These are phyloP conservation scores for Selaginella moellendorffii DNA, from an alignment of 75 land plant species.

Conservation along the genomic window DNA sequence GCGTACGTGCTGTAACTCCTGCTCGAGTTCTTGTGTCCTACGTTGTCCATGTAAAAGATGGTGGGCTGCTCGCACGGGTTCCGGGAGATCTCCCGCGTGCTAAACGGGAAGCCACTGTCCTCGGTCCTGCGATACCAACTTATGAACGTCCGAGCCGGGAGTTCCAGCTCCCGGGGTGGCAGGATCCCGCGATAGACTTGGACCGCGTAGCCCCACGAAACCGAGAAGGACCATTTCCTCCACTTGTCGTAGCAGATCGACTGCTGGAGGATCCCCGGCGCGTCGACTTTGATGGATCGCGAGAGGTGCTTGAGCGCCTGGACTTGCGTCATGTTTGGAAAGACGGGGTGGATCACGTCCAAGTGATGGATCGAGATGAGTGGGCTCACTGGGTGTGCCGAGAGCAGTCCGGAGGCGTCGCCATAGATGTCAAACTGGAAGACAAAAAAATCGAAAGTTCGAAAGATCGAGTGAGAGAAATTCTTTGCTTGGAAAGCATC, in stretches of 20 bases:
- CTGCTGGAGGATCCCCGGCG: constrained; percentile 52
- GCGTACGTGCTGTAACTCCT: not conserved
- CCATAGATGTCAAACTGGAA: constrained; percentile 52
- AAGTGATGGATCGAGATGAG: constrained; percentile 67
- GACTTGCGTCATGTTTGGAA: constrained; percentile 36
- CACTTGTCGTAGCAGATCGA: constrained; percentile 47
- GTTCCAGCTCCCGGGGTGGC: constrained; percentile 31
- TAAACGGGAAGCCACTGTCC: constrained; percentile 45
- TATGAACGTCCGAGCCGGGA: constrained; percentile 43
- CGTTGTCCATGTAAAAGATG: constrained; percentile 41
- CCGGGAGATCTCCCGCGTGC: constrained; percentile 40
- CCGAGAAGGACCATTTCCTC: constrained; percentile 37
- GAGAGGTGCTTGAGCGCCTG: constrained; percentile 38
- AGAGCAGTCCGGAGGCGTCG: constrained; percentile 48
- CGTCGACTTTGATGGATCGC: constrained; percentile 34
- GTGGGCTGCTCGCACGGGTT: constrained; percentile 64
- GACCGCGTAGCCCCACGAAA: constrained; percentile 62
- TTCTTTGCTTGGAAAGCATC: not conserved
- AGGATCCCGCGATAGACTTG: constrained; percentile 38
- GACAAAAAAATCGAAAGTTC: not conserved
- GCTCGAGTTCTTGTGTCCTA: not conserved
- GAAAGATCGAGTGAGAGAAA: not conserved
- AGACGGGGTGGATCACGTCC: constrained; percentile 46
- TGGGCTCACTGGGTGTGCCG: constrained; percentile 58
- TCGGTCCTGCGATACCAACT: constrained; percentile 40